These are phyloP conservation scores for Kwoniella sp. DNA, from an alignment of 768 basidiomycete species.

Conservation along the genomic window DNA sequence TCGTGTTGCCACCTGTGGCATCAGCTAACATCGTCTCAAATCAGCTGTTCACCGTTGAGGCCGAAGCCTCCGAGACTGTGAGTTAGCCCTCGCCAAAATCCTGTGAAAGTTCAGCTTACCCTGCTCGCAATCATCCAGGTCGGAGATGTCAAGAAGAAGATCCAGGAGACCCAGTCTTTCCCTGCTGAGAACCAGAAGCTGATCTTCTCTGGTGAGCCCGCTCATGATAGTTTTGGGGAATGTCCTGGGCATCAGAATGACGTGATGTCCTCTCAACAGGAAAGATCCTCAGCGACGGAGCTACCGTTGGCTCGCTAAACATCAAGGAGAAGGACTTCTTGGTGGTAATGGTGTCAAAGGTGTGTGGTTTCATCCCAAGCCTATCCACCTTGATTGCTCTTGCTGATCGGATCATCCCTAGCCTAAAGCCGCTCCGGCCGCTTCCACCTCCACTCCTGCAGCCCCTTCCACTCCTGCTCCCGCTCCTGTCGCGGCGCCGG, in stretches of 20 bases:
- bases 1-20: conserved; percentile 21
- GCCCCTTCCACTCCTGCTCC: conserved; percentile 49
- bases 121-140: conserved; percentile 49
- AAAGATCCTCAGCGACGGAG: conserved; percentile 82
- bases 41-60: conserved; percentile 78
- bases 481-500: conserved; percentile 39
- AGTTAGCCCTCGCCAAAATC: conserved; percentile 2
- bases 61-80: conserved; percentile 66
- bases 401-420: neutral
- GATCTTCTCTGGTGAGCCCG: conserved; percentile 76
- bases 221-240: too few relatives aligned
- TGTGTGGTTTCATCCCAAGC: conserved; percentile 48
- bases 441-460: conserved; percentile 40
- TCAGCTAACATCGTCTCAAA: neutral
- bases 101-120: neutral
- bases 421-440: conserved; percentile 51
- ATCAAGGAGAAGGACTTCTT: conserved; percentile 99
- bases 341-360: conserved; percentile 98
- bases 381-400: neutral
- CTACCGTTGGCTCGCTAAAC: conserved; percentile 77
- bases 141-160: conserved; percentile 75
- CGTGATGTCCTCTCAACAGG: conserved; percentile 55
- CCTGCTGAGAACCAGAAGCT: conserved; percentile 75
- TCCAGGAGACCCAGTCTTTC: conserved; percentile 70
- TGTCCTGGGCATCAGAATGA: neutral